phyloP scores from a whole-genome alignment of 331 rosid species.

The Quercus phellos region DNA sequence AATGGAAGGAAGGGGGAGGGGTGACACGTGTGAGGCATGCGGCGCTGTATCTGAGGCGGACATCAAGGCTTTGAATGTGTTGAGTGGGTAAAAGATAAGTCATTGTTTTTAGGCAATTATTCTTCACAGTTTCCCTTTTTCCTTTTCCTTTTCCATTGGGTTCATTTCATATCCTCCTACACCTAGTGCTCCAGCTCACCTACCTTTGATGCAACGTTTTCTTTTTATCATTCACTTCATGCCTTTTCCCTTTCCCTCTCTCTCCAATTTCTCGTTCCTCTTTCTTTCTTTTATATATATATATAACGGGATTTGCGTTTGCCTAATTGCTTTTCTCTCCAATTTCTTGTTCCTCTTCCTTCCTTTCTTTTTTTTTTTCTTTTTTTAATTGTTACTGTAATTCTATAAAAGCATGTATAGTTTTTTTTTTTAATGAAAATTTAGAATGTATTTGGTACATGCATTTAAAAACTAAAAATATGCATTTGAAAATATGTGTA shows the following conservation, averaged over 20 bases:
- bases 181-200: constrained; percentile 12
- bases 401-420: too few species aligned
- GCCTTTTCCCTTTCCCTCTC: not conserved
- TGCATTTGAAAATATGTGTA: too few species aligned
- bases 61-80: constrained; percentile 31
- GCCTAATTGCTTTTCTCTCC: too few species aligned
- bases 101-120: constrained; percentile 15
- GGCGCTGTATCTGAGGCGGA: constrained; percentile 24
- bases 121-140: not conserved
- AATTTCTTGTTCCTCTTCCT: too few species aligned
- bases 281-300: too few species aligned
- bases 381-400: too few species aligned
- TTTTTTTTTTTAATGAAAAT: too few species aligned
- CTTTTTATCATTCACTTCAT: not conserved
- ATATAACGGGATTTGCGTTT: too few species aligned
- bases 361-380: too few species aligned
- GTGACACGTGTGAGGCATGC: constrained; percentile 8
- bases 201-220: not conserved
- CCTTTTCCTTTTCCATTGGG: not conserved
- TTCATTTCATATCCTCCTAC: not conserved
- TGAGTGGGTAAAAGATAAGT: not conserved
- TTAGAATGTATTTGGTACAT: too few species aligned
- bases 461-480: too few species aligned
- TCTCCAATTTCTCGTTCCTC: not conserved
- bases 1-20: not conserved